Conservation (phyloP, 768 basidiomycete genomes). For the Naganishia vaughanmartiniae region DNA sequence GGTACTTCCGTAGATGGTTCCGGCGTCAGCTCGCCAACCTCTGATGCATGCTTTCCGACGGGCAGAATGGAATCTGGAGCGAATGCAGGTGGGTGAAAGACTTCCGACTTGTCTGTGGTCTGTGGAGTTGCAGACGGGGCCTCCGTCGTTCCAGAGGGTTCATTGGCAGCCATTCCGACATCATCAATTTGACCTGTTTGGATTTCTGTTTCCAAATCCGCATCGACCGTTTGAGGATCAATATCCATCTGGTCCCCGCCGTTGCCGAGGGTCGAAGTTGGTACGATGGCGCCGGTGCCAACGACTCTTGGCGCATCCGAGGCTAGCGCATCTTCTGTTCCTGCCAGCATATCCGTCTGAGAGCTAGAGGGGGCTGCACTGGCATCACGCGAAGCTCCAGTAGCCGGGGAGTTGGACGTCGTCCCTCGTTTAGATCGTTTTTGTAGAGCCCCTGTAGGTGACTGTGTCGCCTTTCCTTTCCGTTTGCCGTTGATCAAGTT, state of each 20-base stretch:
- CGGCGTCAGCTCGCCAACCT: conserved; percentile 17
- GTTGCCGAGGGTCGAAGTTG: background rate
- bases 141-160: background rate
- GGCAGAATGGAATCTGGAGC: conserved; percentile 19
- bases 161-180: conserved; percentile 18
- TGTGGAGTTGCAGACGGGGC: background rate
- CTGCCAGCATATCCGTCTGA: background rate
- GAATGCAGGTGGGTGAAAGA: conserved; percentile 4
- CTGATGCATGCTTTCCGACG: conserved; percentile 16
- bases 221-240: conserved; percentile 27
- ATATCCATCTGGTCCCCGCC: conserved; percentile 14
- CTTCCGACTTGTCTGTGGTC: background rate
- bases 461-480: conserved; percentile 27
- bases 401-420: background rate
- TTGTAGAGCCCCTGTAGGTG: background rate
- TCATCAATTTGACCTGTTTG: conserved; percentile 23
- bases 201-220: conserved; percentile 23
- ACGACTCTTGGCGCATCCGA: conserved; percentile 15
- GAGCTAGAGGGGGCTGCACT: background rate
- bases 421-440: background rate
- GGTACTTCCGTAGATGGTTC: background rate
- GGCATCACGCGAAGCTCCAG: background rate
- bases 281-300: conserved; percentile 25
- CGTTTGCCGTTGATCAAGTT: conserved; percentile 21
- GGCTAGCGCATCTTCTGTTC: background rate